A percentile compares a stretch with the other conserved stretches of the same genome.
phyloP scores from a whole-genome alignment of 1,139 yeast genomes.

The Sugiyamaella japonica region DNA sequence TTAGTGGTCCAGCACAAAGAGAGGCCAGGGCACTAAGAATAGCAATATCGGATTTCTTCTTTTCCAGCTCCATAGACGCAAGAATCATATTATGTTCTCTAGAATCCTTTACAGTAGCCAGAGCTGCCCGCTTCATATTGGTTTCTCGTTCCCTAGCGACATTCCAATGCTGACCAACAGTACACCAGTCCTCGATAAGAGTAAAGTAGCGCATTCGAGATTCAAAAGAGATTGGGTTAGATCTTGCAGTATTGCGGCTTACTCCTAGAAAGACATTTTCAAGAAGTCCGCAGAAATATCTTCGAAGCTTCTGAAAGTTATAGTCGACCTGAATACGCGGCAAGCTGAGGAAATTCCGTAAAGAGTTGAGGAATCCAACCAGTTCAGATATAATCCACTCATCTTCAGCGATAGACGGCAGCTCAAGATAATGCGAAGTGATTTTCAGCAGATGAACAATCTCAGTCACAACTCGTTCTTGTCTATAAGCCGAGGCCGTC shows the following conservation, averaged over 20 bases:
- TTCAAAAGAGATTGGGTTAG: constrained; percentile 73
- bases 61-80: constrained; percentile 84
- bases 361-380: constrained; percentile 62
- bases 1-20: constrained; percentile 53
- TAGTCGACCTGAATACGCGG: constrained; percentile 64
- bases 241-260: constrained; percentile 44
- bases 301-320: constrained; percentile 72
- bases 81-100: constrained; percentile 47
- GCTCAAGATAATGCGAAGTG: constrained; percentile 62
- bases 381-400: constrained; percentile 68
- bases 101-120: constrained; percentile 33
- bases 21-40: constrained; percentile 84
- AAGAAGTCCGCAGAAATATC: constrained; percentile 76
- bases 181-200: constrained; percentile 91
- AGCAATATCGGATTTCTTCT: constrained; percentile 66
- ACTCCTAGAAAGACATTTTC: constrained; percentile 65
- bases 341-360: constrained; percentile 61
- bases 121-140: constrained; percentile 48
- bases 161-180: constrained; percentile 61
- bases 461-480: constrained; percentile 69
- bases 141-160: constrained; percentile 68
- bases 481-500: constrained; percentile 28
- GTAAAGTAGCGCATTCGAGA: constrained; percentile 82
- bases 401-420: constrained; percentile 57
- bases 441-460: constrained; percentile 74